Evolutionary conservation across 305 asterid species (phyloP).

Genomic region (Petunia hybrid): DNA sequence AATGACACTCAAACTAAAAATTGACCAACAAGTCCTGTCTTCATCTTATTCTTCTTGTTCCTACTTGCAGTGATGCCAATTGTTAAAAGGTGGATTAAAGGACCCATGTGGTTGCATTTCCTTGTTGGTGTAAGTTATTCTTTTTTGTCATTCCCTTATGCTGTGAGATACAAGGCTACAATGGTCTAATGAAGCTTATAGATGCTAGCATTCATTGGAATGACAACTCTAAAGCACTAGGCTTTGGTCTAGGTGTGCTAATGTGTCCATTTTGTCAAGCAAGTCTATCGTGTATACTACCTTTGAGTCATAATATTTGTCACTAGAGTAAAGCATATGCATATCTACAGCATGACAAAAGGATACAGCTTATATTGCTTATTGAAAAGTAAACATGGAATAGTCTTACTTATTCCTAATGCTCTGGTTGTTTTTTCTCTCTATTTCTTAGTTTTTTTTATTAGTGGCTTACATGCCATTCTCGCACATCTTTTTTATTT

Average conservation of each 20-base stretch:
- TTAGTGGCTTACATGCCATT: slow-evolving; percentile 27
- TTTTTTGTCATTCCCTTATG: background rate
- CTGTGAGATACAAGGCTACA: background rate
- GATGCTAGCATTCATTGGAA: background rate
- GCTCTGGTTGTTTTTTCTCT: background rate
- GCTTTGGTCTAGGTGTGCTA: background rate
- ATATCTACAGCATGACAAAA: background rate
- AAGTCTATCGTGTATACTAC: background rate
- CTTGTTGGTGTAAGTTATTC: slow-evolving; percentile 77
- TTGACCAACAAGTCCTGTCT: background rate
- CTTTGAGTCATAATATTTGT: background rate
- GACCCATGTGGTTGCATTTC: slow-evolving; percentile 94
- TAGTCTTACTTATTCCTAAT: background rate
- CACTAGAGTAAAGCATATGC: background rate
- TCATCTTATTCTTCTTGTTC: slow-evolving; percentile 24
- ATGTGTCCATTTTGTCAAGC: background rate
- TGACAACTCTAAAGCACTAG: background rate
- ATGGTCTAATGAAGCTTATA: background rate
- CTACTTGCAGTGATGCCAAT: slow-evolving; percentile 77
- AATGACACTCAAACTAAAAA: background rate
- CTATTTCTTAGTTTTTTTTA: background rate
- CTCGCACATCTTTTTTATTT: background rate
- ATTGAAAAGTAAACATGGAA: background rate
- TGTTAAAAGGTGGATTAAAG: slow-evolving; percentile 76
- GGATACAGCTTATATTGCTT: background rate